Evolutionary conservation across 1,284 basidiomycete species (phyloP), one percentile per base, ranked within the genome.

Genomic region (Amylostereum chailletii): DNA sequence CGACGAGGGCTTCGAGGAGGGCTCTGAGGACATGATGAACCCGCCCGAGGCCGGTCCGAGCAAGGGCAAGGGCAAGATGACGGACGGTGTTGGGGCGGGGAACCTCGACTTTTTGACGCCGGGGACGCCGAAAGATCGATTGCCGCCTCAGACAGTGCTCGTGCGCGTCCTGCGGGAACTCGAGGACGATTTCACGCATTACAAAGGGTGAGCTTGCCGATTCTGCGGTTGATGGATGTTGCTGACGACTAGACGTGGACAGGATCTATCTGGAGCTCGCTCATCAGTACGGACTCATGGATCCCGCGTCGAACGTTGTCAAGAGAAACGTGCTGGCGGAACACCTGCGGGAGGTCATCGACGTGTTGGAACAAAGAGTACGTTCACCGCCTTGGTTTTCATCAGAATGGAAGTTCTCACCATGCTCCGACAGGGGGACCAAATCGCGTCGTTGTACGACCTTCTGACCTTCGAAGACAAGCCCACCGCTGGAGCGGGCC

Each of bases 141-240:
- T 89, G 2, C 90, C 90, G 1, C 86, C 90, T 19, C 90, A 93
- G 65, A 92, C 90, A 0, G 80, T 93, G 3, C 74, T 94, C 4
- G 74, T 81, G 31, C 74, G 86, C 10, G 88, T 94, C 30, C 71
- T 94, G 39, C 62, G 82, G 50, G 91, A 94, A 66, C 72, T 94
- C 8, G 91, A 94, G 62, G 90, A 91, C 58, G 92, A 94, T 62
- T 94, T 93, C 61, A 79, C 77, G 26, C 91, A 94, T 69, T 93
- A 90, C 65, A 92, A 90, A 67, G 79, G 83, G 90, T 93, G 57
- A 46, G 77, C 67, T 37, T 33, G 45, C 41, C 33, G 39, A 29
- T 45, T 34, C 26, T 30, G 42, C 30, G 41, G 46, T 27, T 51
- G 30, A 36, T 48, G 2, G 43, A 39, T 52, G 40, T 52, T 48